These are phyloP conservation scores for Rhodotorula sp. DNA, from an alignment of 1,284 basidiomycete species.

Conservation along the genomic window DNA sequence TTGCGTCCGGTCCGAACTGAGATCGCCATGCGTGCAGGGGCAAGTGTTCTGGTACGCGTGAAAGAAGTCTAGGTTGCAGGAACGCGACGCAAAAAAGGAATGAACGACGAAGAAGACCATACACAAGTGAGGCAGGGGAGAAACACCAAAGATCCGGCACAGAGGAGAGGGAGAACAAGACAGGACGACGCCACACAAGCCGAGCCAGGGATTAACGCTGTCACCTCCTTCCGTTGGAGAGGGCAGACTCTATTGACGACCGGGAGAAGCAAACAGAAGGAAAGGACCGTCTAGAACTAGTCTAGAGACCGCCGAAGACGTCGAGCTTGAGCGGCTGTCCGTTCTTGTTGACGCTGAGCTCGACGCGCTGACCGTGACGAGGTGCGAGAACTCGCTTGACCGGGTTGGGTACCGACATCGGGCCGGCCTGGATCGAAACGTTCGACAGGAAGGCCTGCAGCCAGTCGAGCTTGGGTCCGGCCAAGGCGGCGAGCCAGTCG, in stretches of 20 bases:
- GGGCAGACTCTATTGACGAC: background rate
- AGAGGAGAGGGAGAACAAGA: background rate
- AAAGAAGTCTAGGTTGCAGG: constrained; percentile 1
- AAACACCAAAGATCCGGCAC: background rate
- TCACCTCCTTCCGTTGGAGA: background rate
- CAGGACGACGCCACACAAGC: background rate
- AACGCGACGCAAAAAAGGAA: background rate
- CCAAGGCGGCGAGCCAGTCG: constrained; percentile 80
- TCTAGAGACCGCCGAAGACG: constrained; percentile 38
- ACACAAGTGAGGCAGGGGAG: constrained; percentile 1
- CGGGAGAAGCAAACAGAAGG: background rate
- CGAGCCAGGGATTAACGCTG: background rate
- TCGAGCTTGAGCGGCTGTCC: constrained; percentile 52
- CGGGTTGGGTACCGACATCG: constrained; percentile 79
- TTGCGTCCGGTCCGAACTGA: too few relatives aligned
- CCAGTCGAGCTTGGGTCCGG: constrained; percentile 79
- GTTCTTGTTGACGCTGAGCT: constrained; percentile 56
- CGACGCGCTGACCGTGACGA: constrained; percentile 71
- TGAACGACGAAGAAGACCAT: constrained; percentile 1
- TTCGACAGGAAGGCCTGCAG: constrained; percentile 79
- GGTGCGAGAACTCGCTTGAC: constrained; percentile 82
- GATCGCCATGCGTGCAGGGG: too few relatives aligned
- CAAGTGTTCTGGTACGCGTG: too few relatives aligned
- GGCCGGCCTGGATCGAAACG: constrained; percentile 77
- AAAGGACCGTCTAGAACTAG: background rate